Base-by-base conservation (phyloP, 495 filamentous ascomycete species). In the Penicillium soppii region DNA sequence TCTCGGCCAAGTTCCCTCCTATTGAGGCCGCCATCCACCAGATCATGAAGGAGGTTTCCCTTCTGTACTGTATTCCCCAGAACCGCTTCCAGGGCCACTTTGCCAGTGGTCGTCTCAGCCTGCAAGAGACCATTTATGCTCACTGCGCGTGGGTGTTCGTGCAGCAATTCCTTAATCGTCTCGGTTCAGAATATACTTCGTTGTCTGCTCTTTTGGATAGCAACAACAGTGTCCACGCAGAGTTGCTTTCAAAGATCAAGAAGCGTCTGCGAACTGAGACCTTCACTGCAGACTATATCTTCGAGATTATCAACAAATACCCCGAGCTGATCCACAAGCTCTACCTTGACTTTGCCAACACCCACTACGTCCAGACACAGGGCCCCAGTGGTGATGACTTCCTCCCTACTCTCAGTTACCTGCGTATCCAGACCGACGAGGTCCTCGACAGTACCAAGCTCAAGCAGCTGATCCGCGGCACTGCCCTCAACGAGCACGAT, bases 61-160 rank as follows among this genome's bases (percentile, higher is more conserved):
- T 98, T 36, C 77, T 98, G 29, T 98, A 97, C 82, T 98, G 94
- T 75, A 87, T 98, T 57, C 94, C 94, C 5, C 94, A 96, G 69
- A 97, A 95, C 75, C 89, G 91, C 65, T 89, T 97, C 67, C 91
- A 96, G 65, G 71, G 76, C 39, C 82, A 96, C 64, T 98, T 98
- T 69, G 87, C 88, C 27, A 83, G 80, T n/a, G 95, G 92, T 15
- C 78, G 84, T 48, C 78, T 98, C 49, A 96, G 91, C 67, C 77
- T 98, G 63, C 94, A 98, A 67, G 94, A 98, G 73, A 91, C 95
- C 5, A 89, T 95, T 57, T 98, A 97, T 62, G 92, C 90, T 16
- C 94, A 98, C 71, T 96, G 91, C 63, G 89, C 94, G 8, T 96
- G 92, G 88, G 90, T 97, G 10, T 97, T 96, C 59, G 88, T 96